A percentile compares a stretch with the other conserved stretches of the same genome.
Conservation (phyloP, 169 alveolate species). For the Toxoplasma gondii region DNA sequence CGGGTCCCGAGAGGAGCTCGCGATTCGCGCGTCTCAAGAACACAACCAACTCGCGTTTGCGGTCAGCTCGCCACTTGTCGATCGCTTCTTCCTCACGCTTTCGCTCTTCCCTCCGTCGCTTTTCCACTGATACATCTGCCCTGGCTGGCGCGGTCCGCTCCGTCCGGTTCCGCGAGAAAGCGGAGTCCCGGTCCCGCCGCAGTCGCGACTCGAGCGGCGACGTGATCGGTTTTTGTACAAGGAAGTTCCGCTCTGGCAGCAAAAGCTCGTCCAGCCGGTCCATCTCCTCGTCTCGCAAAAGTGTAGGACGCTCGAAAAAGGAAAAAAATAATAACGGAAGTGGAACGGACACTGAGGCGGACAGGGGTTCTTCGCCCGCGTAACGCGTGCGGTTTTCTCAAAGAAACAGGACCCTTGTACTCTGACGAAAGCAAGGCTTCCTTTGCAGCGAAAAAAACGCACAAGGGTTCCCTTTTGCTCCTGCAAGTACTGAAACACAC, state of each 20-base stretch:
- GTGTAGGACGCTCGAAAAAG: too few species aligned
- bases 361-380: too few species aligned
- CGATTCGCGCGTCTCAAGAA: slow-evolving; percentile 19
- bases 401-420: too few species aligned
- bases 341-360: too few species aligned
- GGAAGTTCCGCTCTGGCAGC: not conserved
- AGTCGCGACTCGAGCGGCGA: not conserved
- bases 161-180: not conserved
- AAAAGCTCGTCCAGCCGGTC: not conserved
- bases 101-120: not conserved
- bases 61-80: not conserved
- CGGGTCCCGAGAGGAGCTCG: not conserved
- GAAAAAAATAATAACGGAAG: too few species aligned
- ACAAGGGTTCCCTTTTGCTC: too few species aligned
- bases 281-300: not conserved
- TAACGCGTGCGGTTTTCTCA: too few species aligned
- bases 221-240: not conserved
- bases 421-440: too few species aligned
- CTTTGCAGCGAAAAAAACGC: too few species aligned
- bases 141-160: not conserved
- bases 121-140: not conserved
- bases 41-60: not conserved
- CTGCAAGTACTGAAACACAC: too few species aligned
- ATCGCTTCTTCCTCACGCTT: not conserved
- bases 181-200: not conserved